Conservation (phyloP, 2,329 filamentous ascomycete genomes). For the Pestalotiopsis sp. region DNA sequence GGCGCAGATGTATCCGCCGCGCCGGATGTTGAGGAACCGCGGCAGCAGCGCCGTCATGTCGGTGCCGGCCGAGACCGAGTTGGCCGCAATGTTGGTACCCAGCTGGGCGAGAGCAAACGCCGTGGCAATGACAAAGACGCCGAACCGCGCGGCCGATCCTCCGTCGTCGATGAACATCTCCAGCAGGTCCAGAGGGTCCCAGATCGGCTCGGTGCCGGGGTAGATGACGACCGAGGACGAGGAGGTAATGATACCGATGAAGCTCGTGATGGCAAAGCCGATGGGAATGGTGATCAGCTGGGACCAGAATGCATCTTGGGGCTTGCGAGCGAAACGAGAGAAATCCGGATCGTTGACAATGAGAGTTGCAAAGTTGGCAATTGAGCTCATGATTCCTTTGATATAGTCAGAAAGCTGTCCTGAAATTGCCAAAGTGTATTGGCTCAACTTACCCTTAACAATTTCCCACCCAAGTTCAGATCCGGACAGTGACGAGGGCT, state of each 20-base stretch:
- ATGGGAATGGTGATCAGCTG: conserved; percentile 76
- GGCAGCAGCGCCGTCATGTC: conserved; percentile 82
- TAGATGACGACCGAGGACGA: conserved; percentile 73
- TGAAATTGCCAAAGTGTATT: too few relatives aligned
- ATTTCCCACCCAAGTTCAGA: conserved; percentile 78
- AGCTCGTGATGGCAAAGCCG: conserved; percentile 77
- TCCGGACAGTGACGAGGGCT: conserved; percentile 65
- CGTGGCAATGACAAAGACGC: conserved; percentile 72
- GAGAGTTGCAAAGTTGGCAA: conserved; percentile 88
- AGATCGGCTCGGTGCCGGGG: conserved; percentile 62
- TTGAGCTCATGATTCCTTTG: conserved; percentile 77
- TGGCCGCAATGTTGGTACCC: conserved; percentile 86
- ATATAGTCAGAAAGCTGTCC: too few relatives aligned
- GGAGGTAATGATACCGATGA: conserved; percentile 80
- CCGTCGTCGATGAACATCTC: conserved; percentile 70
- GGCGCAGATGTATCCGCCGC: conserved; percentile 86
- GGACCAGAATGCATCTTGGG: conserved; percentile 76
- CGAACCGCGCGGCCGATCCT: conserved; percentile 69
- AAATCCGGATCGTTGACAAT: conserved; percentile 87
- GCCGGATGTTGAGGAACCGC: conserved; percentile 80
- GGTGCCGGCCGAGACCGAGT: conserved; percentile 81
- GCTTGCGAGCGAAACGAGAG: conserved; percentile 77
- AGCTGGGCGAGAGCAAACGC: conserved; percentile 80
- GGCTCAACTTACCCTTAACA: conserved; percentile 57
- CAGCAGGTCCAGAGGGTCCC: conserved; percentile 73